phyloP scores from a whole-genome alignment of 371 early-diverging fungal genomes.

The Nematocida ironsii region DNA sequence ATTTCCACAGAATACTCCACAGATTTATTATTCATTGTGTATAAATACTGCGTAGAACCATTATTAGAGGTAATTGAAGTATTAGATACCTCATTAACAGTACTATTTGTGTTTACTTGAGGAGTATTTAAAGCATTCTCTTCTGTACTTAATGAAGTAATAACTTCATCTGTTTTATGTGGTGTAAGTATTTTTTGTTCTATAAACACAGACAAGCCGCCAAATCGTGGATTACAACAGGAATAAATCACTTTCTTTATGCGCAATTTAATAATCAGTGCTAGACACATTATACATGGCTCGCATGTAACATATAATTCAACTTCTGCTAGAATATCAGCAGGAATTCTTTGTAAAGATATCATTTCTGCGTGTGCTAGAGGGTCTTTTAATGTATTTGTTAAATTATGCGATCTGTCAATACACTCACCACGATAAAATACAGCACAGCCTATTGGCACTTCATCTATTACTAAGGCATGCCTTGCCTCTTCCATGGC shows the following conservation, averaged over 20 bases:
- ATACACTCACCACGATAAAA: conserved; percentile 79
- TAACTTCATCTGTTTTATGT: too few relatives aligned
- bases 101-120: too few relatives aligned
- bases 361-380: conserved; percentile 63
- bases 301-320: conserved; percentile 91
- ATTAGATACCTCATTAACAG: too few relatives aligned
- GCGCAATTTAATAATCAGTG: conserved; percentile 72
- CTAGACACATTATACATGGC: conserved; percentile 96
- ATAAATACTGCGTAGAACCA: too few relatives aligned
- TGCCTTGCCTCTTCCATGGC: conserved; percentile 74
- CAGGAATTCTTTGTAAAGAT: conserved; percentile 76
- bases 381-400: conserved; percentile 71
- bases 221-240: conserved; percentile 69
- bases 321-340: conserved; percentile 74
- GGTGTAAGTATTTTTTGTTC: too few relatives aligned
- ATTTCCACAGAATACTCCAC: too few relatives aligned
- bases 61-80: too few relatives aligned
- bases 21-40: too few relatives aligned
- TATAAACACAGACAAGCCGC: conserved; percentile 54
- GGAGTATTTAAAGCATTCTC: too few relatives aligned
- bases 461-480: conserved; percentile 80
- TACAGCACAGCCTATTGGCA: conserved; percentile 96
- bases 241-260: conserved; percentile 60
- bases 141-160: too few relatives aligned
- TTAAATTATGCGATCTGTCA: conserved; percentile 79